Conservation (phyloP, 306 rosid species). For the Macrotyloma uniflorum region DNA sequence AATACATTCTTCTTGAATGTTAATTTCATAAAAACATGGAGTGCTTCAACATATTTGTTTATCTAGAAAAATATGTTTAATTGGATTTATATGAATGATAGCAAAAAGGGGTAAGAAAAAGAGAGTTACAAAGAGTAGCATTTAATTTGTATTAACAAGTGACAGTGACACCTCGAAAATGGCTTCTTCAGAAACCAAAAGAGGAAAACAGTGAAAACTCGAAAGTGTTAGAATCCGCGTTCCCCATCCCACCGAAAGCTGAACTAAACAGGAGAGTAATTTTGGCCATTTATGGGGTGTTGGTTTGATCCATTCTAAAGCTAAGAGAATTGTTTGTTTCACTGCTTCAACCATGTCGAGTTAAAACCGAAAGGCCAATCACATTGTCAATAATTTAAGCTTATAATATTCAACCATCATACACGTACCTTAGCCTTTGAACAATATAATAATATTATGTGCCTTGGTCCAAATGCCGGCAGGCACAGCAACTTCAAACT, state of each 20-base stretch:
- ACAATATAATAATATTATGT: constrained; percentile 33
- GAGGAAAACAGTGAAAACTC: not conserved
- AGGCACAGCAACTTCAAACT: constrained; percentile 50
- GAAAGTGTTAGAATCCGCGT: not conserved
- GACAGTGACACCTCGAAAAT: not conserved
- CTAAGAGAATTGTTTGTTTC: constrained; percentile 4
- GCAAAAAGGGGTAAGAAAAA: not conserved
- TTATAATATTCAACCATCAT: not conserved
- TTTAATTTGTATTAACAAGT: not conserved
- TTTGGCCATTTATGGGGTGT: constrained; percentile 1
- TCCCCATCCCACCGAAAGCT: constrained; percentile 15
- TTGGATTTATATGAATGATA: too few species aligned
- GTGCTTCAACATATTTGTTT: too few species aligned
- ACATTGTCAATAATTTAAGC: constrained; percentile 6
- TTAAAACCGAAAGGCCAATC: constrained; percentile 39
- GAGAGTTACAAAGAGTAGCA: not conserved
- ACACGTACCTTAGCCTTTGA: constrained; percentile 30
- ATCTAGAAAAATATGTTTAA: too few species aligned
- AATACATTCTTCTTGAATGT: too few species aligned
- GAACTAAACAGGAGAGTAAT: not conserved
- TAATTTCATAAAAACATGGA: too few species aligned
- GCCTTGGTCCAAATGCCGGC: constrained; percentile 41
- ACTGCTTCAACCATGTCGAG: constrained; percentile 30
- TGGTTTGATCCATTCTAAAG: not conserved
- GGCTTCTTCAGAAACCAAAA: not conserved